Base-by-base conservation (phyloP, 495 filamentous ascomycete genomes). In the Aspergillus diversus region DNA sequence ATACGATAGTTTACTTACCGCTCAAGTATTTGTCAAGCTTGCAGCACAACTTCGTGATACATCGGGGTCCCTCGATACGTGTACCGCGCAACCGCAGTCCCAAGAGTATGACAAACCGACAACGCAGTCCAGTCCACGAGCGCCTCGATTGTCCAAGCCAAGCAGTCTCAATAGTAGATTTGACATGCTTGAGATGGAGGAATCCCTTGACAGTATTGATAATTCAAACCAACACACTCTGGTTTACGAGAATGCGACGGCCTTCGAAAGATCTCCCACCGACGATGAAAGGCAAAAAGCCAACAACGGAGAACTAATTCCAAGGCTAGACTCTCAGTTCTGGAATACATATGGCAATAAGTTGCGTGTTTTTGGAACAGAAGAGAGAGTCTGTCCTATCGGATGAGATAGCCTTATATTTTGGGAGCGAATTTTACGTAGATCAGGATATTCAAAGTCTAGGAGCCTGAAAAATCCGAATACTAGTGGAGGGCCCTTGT, bases 1-100 rank as follows among this genome's bases (percentile, higher is more conserved):
- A 13, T 92, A 82, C 63, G 90, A 92, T 68, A 92, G 89, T 71
- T 83, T 83, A 63, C 81, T 90, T 66, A 88, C 90, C 0, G 89
- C 89, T 0, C 79, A 84, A 39, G 78, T 90, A 13, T 86, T 89
- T 65, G 75, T 90, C 60, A 87, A 84, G 50, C 74, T 90, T 15
- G 80, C 87, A 1, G 73, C 81, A 3, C 80, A 83, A 58, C 75
- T 90, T n/a, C 66, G 75, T 34, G 61, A 63, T 17, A 66, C 61
- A 57, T 64, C 55, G 17, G 69, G 52, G 61, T 64, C 59, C 35
- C 54, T 42, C 46, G 17, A 47, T 33, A 50, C 55, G 7, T 8
- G 16, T 32, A 13, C 33, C 32, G 13, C 17, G 5, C 7, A 27
- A 35, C 31, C 47, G n/a, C 46, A 31, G 4, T n/a, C 3, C 16